phyloP scores from a whole-genome alignment of 495 filamentous ascomycete genomes.

The Astrocystis sublimbata region DNA sequence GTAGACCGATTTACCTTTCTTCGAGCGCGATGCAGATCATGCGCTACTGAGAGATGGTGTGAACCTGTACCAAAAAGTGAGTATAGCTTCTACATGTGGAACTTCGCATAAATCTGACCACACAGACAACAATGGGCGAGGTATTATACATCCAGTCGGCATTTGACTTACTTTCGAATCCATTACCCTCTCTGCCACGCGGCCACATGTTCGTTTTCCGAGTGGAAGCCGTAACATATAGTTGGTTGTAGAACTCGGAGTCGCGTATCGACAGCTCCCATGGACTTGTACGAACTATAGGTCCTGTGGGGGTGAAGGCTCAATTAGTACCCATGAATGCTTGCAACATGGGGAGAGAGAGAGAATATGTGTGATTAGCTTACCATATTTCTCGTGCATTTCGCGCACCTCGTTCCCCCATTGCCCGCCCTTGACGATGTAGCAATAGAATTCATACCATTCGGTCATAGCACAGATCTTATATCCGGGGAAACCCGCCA shows the following conservation, averaged over 20 bases:
- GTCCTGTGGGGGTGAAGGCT: too few species aligned
- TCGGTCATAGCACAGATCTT: slow-evolving; percentile 44
- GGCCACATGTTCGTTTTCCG: background rate
- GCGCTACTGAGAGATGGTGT: too few species aligned
- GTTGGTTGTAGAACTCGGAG: background rate
- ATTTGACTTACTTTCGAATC: background rate
- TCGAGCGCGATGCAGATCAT: too few species aligned
- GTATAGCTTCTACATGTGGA: too few species aligned
- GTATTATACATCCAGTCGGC: background rate
- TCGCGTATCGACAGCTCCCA: background rate
- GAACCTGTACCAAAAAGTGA: too few species aligned
- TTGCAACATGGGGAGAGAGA: background rate
- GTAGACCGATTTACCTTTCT: too few species aligned
- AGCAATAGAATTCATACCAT: slow-evolving; percentile 48
- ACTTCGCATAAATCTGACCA: too few species aligned
- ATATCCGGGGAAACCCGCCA: slow-evolving; percentile 45
- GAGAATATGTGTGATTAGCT: background rate
- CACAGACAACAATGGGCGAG: background rate
- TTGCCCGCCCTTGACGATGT: slow-evolving; percentile 22
- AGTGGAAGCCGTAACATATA: background rate
- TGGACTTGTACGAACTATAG: background rate
- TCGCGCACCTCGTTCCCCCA: too few species aligned
- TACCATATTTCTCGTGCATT: background rate
- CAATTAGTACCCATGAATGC: background rate
- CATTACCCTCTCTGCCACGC: background rate